phyloP scores from a whole-genome alignment of 257 asterid species.

The Fraxinus quadrangulata region DNA sequence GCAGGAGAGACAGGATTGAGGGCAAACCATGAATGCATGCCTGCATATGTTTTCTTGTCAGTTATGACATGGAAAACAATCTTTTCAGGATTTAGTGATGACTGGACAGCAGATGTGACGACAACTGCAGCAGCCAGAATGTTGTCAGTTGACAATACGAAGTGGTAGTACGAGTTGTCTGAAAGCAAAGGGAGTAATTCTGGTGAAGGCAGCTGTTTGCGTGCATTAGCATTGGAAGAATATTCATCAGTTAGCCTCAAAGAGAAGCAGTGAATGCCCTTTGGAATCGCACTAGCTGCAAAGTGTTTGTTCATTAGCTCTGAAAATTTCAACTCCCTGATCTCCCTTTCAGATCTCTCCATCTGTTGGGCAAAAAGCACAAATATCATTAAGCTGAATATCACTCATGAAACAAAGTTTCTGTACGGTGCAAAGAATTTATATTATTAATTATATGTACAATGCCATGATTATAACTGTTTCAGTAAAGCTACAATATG shows the following conservation, averaged over 20 bases:
- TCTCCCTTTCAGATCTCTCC: slow-evolving; percentile 56
- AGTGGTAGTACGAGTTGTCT: slow-evolving; percentile 47
- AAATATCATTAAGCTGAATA: slow-evolving; percentile 15
- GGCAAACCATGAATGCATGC: slow-evolving; percentile 66
- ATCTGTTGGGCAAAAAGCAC: slow-evolving; percentile 46
- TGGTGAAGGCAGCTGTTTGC: slow-evolving; percentile 61
- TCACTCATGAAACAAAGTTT: slow-evolving; percentile 22
- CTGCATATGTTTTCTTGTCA: slow-evolving; percentile 63
- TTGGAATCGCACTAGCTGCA: slow-evolving; percentile 60
- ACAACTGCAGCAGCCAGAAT: slow-evolving; percentile 55
- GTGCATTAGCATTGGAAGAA: slow-evolving; percentile 61
- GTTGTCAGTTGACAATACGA: slow-evolving; percentile 54
- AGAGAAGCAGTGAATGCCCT: slow-evolving; percentile 53
- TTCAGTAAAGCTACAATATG: slow-evolving; percentile 1
- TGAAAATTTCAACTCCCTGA: slow-evolving; percentile 46
- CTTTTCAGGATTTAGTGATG: slow-evolving; percentile 46
- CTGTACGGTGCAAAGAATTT: not conserved
- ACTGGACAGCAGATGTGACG: slow-evolving; percentile 49
- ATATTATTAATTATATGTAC: not conserved
- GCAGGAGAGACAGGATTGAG: slow-evolving; percentile 52
- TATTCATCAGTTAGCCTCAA: slow-evolving; percentile 57
- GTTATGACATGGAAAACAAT: slow-evolving; percentile 61
- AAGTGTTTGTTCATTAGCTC: slow-evolving; percentile 56
- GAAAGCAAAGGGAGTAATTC: slow-evolving; percentile 55
- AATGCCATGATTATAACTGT: slow-evolving; percentile 1